A percentile compares a stretch with the other conserved stretches of the same genome.
Evolutionary conservation across 345 rosid species (phyloP).

Genomic region (Eucalyptus brandiana): DNA sequence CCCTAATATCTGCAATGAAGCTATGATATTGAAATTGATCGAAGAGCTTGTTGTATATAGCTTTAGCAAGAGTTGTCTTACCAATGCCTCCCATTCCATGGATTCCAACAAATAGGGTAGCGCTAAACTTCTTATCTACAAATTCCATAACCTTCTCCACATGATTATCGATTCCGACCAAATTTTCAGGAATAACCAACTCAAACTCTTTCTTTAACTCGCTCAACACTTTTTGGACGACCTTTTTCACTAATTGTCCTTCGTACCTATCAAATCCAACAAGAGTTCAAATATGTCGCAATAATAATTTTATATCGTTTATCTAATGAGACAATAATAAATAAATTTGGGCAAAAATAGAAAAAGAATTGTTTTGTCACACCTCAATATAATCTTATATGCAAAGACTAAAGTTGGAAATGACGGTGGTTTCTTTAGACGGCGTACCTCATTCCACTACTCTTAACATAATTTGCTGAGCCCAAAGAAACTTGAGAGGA

Average conservation of each 20-base stretch:
- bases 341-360: neutral
- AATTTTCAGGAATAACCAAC: neutral
- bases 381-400: neutral
- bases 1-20: neutral
- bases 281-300: neutral
- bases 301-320: neutral
- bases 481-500: neutral
- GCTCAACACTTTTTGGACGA: neutral
- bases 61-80: neutral
- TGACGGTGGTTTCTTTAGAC: neutral
- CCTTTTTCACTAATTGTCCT: neutral
- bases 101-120: neutral
- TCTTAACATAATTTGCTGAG: neutral
- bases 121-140: neutral
- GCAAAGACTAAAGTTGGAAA: neutral
- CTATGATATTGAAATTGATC: neutral
- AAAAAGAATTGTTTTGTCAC: neutral
- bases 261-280: neutral
- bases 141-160: neutral
- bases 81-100: neutral
- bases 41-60: neutral
- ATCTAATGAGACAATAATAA: neutral
- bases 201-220: neutral
- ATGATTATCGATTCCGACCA: neutral
- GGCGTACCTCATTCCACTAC: neutral